Evolutionary conservation across 208 protist genomes (phyloP), one percentile per base, ranked within the genome.

Genomic region (Wallacemonas sp.): DNA sequence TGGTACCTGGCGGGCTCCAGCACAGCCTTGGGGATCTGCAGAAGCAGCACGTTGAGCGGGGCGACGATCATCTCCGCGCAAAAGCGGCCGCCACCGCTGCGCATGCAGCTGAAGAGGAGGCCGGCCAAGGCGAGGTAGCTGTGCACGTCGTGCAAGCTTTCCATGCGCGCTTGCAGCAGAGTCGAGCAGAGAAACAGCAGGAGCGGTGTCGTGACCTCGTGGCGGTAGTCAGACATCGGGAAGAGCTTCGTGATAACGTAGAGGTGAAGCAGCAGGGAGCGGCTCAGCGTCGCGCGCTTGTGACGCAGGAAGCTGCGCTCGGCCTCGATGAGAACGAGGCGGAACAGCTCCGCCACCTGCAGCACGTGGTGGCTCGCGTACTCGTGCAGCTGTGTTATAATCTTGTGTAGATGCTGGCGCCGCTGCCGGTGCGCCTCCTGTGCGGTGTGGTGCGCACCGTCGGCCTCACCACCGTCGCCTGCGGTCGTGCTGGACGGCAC

Each of bases 141-240:
- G 48, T 87, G 84, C 22, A 78, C 85, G n/a, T 68, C 45, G 0
- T 64, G 75, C 33, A 82, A 30, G 15, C 72, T 74, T 50, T 81
- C 79, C 13, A 94, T 75, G 22, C 64, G 64, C 64, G 79, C 78
- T 69, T 94, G 88, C 67, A 84, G 46, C 21, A 92, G 62, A 21
- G 79, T 60, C 9, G 88, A 89, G 67, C 64, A 85, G 27, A 91
- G 59, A 52, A 92, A 89, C 17, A 94, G 41, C 4, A 89, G 54
- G 54, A 94, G 82, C 3, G 85, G 85, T 19, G 85, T 94, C 33
- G 77, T 66, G 12, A 94, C 89, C 37, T 79, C 76, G 68, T 94
- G 89, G 8, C 83, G 89, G 71, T 92, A 89, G 46, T 92, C 85
- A 24, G 79, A 85, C 60, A 78, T 76, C 10, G 89, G 85, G 44